phyloP scores from a whole-genome alignment of 768 basidiomycete species.

The Tricholoma hemisulphureum region DNA sequence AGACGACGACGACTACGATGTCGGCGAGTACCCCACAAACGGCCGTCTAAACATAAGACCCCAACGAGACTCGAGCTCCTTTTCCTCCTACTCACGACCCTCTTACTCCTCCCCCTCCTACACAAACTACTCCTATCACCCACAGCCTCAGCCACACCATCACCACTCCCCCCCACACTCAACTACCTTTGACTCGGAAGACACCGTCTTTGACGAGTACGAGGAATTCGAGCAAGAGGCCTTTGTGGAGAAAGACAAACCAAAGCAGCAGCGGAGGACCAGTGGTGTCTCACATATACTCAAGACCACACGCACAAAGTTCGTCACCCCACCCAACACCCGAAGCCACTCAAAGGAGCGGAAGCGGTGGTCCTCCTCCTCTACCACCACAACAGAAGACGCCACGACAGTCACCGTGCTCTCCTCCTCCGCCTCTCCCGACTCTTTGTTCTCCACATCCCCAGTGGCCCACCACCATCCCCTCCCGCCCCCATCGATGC shows the following conservation, averaged over 20 bases:
- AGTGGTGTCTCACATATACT: neutral
- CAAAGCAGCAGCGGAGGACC: neutral
- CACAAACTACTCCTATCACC: conserved; percentile 16
- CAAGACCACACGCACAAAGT: neutral
- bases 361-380: conserved; percentile 1
- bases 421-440: conserved; percentile 6
- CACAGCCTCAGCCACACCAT: conserved; percentile 21
- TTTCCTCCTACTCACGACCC: conserved; percentile 13
- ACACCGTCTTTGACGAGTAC: conserved; percentile 30
- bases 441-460: conserved; percentile 6
- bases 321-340: neutral
- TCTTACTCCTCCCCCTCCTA: conserved; percentile 10
- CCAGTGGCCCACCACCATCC: conserved; percentile 5
- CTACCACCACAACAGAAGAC: neutral
- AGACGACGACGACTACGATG: conserved; percentile 23
- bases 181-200: conserved; percentile 20
- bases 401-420: neutral
- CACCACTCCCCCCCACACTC: conserved; percentile 3
- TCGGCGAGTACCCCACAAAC: neutral
- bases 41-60: conserved; percentile 1
- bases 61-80: conserved; percentile 12
- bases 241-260: neutral
- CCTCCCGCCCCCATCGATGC: neutral
- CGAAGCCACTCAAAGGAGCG: neutral
- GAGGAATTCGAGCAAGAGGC: conserved; percentile 17